These are phyloP conservation scores for Hyphopichia buzzinii DNA, from an alignment of 1,139 yeast genomes.

Conservation along the genomic window DNA sequence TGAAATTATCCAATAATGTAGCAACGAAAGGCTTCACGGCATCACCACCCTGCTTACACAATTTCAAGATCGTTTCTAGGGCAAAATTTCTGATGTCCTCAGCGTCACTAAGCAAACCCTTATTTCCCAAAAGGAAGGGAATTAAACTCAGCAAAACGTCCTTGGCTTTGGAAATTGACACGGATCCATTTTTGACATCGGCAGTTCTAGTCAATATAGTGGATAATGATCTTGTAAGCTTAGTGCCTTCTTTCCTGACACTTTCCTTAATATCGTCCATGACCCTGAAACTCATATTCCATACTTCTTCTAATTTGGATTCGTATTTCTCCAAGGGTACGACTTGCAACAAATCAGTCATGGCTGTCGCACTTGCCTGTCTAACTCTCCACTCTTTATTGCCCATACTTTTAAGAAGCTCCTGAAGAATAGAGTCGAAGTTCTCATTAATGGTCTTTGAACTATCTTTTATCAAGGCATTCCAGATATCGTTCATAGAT, in stretches of 20 bases:
- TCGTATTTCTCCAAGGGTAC: slow-evolving; percentile 56
- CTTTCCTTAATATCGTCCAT: slow-evolving; percentile 95
- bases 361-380: slow-evolving; percentile 80
- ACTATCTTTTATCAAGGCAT: slow-evolving; percentile 62
- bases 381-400: slow-evolving; percentile 91
- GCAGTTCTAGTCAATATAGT: slow-evolving; percentile 60
- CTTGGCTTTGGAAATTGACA: slow-evolving; percentile 33
- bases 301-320: slow-evolving; percentile 58
- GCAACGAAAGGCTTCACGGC: slow-evolving; percentile 71
- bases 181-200: slow-evolving; percentile 28
- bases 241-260: slow-evolving; percentile 78
- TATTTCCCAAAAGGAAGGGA: slow-evolving; percentile 77
- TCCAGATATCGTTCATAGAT: slow-evolving; percentile 91
- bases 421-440: slow-evolving; percentile 60
- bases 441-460: slow-evolving; percentile 52
- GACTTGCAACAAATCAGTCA: slow-evolving; percentile 67
- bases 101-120: slow-evolving; percentile 81
- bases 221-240: slow-evolving; percentile 66
- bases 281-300: slow-evolving; percentile 86
- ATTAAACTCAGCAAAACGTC: slow-evolving; percentile 60
- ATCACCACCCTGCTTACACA: slow-evolving; percentile 61
- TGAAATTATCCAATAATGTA: slow-evolving; percentile 63
- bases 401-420: slow-evolving; percentile 68
- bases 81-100: slow-evolving; percentile 82
- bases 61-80: slow-evolving; percentile 64